These are phyloP conservation scores for Fusarium bulbicola DNA, from an alignment of 2,329 filamentous ascomycete species.

Conservation along the genomic window DNA sequence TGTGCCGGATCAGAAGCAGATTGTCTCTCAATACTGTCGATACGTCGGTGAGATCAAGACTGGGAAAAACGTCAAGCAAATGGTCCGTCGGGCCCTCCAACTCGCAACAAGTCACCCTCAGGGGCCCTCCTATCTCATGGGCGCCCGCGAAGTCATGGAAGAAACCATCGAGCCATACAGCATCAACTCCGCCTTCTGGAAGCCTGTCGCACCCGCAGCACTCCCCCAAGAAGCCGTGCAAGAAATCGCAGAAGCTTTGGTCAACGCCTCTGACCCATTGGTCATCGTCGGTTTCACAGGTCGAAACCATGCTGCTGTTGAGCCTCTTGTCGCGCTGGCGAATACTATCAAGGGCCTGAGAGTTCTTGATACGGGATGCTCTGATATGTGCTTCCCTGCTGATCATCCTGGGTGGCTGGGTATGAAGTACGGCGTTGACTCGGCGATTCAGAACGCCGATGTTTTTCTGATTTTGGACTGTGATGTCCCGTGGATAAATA, in stretches of 20 bases:
- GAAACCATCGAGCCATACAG: conserved; percentile 23
- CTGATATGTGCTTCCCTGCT: conserved; percentile 26
- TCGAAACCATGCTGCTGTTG: conserved; percentile 2
- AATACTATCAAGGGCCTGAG: neutral
- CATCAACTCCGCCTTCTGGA: conserved; percentile 1
- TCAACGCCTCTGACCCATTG: conserved; percentile 4
- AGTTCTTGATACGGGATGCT: conserved; percentile 21
- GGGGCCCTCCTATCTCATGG: conserved; percentile 42
- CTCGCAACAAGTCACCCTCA: conserved; percentile 38
- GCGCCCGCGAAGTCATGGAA: conserved; percentile 40
- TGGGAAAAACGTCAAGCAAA: conserved; percentile 8
- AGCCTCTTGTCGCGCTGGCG: conserved; percentile 3
- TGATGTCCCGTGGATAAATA: conserved; percentile 27
- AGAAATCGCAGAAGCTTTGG: neutral
- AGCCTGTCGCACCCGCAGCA: neutral
- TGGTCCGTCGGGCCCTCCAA: conserved; percentile 29
- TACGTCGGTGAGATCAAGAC: conserved; percentile 21
- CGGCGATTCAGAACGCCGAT: neutral
- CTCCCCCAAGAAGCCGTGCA: neutral
- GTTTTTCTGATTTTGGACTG: conserved; percentile 21
- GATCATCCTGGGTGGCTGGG: conserved; percentile 18
- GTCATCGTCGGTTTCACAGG: conserved; percentile 21
- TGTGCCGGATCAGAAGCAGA: conserved; percentile 22
- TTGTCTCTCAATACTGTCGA: conserved; percentile 16
- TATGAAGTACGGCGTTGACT: conserved; percentile 18